phyloP scores from a whole-genome alignment of 2,329 filamentous ascomycete species.

The Claviceps humidiphila region DNA sequence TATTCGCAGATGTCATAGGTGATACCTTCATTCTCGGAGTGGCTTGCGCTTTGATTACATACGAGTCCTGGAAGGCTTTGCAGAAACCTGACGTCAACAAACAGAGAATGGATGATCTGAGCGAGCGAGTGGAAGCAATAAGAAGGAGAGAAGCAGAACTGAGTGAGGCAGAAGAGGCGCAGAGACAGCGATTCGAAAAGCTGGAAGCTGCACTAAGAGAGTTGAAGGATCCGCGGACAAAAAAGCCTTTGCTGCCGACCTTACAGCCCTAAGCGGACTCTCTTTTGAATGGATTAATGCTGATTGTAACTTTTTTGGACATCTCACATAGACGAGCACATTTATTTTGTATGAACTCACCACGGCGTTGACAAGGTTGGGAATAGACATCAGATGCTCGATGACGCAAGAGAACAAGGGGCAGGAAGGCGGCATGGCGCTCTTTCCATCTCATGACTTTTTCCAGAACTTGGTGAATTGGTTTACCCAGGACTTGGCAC shows the following conservation, averaged over 20 bases:
- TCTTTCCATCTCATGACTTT: conserved; percentile 2
- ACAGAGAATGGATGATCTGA: conserved; percentile 38
- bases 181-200: conserved; percentile 32
- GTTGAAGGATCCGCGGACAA: conserved; percentile 43
- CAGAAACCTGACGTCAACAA: conserved; percentile 46
- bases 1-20: conserved; percentile 53
- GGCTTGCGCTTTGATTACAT: conserved; percentile 42
- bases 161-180: conserved; percentile 30
- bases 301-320: not conserved
- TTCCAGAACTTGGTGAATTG: not conserved
- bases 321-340: not conserved
- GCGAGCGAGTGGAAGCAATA: conserved; percentile 34
- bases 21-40: conserved; percentile 50
- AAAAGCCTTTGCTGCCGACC: conserved; percentile 35
- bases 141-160: conserved; percentile 36
- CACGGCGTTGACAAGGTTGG: not conserved
- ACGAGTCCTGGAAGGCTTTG: conserved; percentile 46
- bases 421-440: not conserved
- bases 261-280: conserved; percentile 11
- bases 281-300: not conserved
- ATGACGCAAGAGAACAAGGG: not conserved
- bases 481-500: not conserved
- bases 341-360: not conserved
- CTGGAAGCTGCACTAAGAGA: conserved; percentile 40
- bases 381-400: not conserved